Base-by-base conservation (phyloP, 305 asterid species). In the Ajuga reptans region DNA sequence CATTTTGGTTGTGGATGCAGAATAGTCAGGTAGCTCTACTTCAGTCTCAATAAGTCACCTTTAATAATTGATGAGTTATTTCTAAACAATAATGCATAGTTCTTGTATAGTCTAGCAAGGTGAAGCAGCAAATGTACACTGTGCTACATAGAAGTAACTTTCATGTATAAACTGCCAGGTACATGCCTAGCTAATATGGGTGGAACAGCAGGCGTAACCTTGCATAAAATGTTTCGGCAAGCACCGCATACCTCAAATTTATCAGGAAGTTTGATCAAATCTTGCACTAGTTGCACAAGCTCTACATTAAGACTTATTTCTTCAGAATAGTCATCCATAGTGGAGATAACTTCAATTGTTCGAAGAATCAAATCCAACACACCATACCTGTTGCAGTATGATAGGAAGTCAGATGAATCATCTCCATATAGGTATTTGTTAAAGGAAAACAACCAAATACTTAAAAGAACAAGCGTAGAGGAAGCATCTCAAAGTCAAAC, bases 281-380 rank as follows among this genome's bases (percentile, higher is more conserved):
- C 85, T 68, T 73, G 77, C 43, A 84, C 85, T 60, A 83, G 84
- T 56, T 75, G 81, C 81, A 86, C 69, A 15, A 87, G 89, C 79
- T 84, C 86, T 71, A 73, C 83, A 73, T 73, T 85, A 60, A 58
- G 73, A 68, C 86, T 87, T 50, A 89, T 70, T 59, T 80, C 85
- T 64, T 79, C 72, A 33, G 95, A 87, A 73, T 79, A 89, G 36
- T 83, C 80, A 78, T 91, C 95, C 51, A 72, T 72, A 37, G 75
- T 81, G 24, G 96, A 87, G 72, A 94, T 83, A 66, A 91, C 93
- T 83, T 89, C 96, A 79, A 91, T 68, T 56, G 96, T 75, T 53
- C 87, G 89, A 78, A 94, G 89, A 76, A 91, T 80, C 79, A 80
- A 76, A 77, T 91, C 96, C 55, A 89, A 77, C 83, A 86, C 82